Base-by-base conservation (phyloP, 2,329 filamentous ascomycete species). In the Emergomyces orientalis region DNA sequence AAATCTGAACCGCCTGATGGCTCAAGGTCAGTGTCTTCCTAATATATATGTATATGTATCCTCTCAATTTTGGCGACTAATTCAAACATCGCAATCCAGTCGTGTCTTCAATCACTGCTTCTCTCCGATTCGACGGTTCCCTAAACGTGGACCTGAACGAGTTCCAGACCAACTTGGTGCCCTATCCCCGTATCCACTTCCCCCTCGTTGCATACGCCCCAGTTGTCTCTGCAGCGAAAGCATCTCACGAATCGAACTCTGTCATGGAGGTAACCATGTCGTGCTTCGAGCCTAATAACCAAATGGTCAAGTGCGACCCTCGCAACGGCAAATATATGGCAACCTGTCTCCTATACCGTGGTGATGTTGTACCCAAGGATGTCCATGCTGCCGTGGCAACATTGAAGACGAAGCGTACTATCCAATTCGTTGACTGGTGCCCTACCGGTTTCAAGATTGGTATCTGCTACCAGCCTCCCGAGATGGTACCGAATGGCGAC, bases 291-390 rank as follows among this genome's bases (percentile, higher is more conserved):
- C 91, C 93, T 72, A 90, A 97, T 87, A 97, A 96, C 87, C 93
- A 99, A 88, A 99, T 99, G 93, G 93, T 99, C 78, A 96, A 96
- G 86, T 99, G 93, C 77, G 94, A 99, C 78, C 93, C 93, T 71
- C 91, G 92, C 75, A 92, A 95, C 79, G 93, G 93, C 80, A 99
- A 99, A 86, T 99, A 99, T 86, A 99, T 99, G 93, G 93, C 93
- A 69, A 97, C 92, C 73, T 97, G 92, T 80, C 80, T 99, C 80
- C 83, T 99, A 77, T 99, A 99, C 86, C 93, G 93, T 77, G 94
- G 93, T 79, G 94, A 97, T 74, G 93, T 99, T 71, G 94, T 97
- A 66, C 90, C 93, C 80, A 95, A 96, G 82, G 93, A 97, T 74
- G 90, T 90, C 69, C 90, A 97, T 83, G 86, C 82, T 65, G 93